Conservation (phyloP, 1,139 yeast species). For the Suhomyces bolitotheri region DNA sequence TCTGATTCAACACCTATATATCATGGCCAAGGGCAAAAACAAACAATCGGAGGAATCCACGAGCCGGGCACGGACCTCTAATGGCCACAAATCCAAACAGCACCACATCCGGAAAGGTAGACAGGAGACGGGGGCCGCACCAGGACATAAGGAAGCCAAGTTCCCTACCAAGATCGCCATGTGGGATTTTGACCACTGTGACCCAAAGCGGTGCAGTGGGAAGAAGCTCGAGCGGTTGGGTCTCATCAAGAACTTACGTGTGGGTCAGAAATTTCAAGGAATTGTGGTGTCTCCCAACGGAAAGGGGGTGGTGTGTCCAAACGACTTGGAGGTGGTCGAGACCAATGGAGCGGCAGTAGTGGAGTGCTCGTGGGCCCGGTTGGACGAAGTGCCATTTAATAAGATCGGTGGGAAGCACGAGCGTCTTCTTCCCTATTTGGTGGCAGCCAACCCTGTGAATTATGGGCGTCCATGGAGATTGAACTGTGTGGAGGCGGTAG, state of each 20-base stretch:
- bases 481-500: constrained; percentile 96
- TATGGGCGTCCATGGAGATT: constrained; percentile 96
- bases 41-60: constrained; percentile 47
- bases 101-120: constrained; percentile 52
- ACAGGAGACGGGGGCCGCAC: constrained; percentile 39
- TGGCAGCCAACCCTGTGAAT: constrained; percentile 96
- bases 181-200: constrained; percentile 99
- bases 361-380: constrained; percentile 97
- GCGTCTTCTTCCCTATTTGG: constrained; percentile 82
- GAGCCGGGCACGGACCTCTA: constrained; percentile 44
- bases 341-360: constrained; percentile 90
- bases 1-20: background rate
- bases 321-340: constrained; percentile 78
- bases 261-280: constrained; percentile 92
- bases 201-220: constrained; percentile 96
- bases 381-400: constrained; percentile 91
- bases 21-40: constrained; percentile 70
- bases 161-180: constrained; percentile 76
- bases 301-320: constrained; percentile 84
- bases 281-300: constrained; percentile 94
- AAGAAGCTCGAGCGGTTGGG: constrained; percentile 91
- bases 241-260: constrained; percentile 68
- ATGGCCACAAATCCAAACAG: constrained; percentile 59
- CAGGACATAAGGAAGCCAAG: constrained; percentile 17
- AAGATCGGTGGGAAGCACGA: constrained; percentile 92